Percentiles rank a stretch among this genome's conserved stretches.
Evolutionary conservation across 1,284 basidiomycete species (phyloP).

Genomic region (Cryptococcus hybrid): DNA sequence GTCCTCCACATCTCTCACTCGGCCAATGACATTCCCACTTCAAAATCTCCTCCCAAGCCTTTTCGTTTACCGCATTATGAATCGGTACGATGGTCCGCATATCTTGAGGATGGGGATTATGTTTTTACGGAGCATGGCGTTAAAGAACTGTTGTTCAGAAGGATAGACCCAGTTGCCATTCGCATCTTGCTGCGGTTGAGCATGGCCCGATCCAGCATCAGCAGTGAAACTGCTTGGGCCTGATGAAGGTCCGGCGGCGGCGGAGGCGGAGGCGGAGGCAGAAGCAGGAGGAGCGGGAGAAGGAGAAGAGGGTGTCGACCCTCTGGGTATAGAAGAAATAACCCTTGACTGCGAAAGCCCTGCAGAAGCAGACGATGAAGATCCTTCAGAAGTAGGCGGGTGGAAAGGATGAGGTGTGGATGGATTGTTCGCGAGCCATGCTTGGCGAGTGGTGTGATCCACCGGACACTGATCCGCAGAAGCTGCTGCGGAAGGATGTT

Average conservation of each 20-base stretch:
- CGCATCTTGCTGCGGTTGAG: conserved; percentile 14
- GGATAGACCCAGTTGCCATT: conserved; percentile 89
- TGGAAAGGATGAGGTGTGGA: conserved; percentile 39
- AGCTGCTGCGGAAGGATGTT: neutral
- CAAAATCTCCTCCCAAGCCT: conserved; percentile 86
- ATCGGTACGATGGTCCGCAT: conserved; percentile 98
- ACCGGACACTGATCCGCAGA: conserved; percentile 65
- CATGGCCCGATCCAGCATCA: neutral
- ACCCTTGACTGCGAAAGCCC: conserved; percentile 60
- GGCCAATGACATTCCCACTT: conserved; percentile 84
- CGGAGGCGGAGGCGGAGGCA: conserved; percentile 6
- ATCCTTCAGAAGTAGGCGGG: conserved; percentile 15
- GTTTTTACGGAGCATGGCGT: conserved; percentile 92
- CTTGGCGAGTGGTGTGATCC: conserved; percentile 55
- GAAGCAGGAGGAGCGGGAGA: neutral
- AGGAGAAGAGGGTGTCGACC: conserved; percentile 10
- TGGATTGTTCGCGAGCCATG: conserved; percentile 46
- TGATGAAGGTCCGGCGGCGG: neutral
- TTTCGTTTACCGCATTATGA: conserved; percentile 98
- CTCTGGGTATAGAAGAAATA: conserved; percentile 82
- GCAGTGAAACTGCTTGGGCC: neutral
- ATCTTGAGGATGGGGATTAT: conserved; percentile 70
- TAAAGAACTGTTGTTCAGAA: conserved; percentile 95
- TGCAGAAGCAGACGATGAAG: conserved; percentile 15
- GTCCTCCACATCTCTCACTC: conserved; percentile 75